phyloP scores from a whole-genome alignment of 2,329 filamentous ascomycete species.

The Penicillium rolfsii region DNA sequence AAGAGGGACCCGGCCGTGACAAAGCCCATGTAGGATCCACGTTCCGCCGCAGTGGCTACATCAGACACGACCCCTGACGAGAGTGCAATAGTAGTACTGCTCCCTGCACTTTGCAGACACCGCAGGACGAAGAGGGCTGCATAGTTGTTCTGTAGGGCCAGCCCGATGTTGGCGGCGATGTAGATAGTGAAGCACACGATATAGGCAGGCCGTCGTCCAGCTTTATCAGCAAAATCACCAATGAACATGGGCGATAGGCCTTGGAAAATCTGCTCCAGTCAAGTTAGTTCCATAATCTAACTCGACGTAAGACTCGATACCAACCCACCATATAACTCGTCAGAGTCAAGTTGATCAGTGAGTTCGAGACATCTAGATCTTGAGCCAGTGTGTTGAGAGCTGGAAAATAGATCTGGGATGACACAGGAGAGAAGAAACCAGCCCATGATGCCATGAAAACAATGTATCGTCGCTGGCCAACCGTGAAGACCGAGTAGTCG shows the following conservation, averaged over 20 bases:
- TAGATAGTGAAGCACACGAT: constrained; percentile 57
- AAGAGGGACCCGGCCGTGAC: constrained; percentile 37
- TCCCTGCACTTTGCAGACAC: constrained; percentile 48
- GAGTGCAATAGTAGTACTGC: constrained; percentile 47
- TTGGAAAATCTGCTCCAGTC: constrained; percentile 52
- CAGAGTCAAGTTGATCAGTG: constrained; percentile 32
- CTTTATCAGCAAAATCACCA: constrained; percentile 56
- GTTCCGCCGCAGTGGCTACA: constrained; percentile 42
- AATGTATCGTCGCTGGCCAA: constrained; percentile 33
- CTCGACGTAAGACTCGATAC: neutral
- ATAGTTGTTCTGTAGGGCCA: constrained; percentile 45
- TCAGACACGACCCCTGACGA: constrained; percentile 47
- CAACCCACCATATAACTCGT: constrained; percentile 33
- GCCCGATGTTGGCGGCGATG: constrained; percentile 45
- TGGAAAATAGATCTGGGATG: constrained; percentile 51
- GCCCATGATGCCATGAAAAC: constrained; percentile 36
- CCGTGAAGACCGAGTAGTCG: constrained; percentile 40
- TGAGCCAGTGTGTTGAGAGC: constrained; percentile 40
- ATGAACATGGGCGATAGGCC: constrained; percentile 57
- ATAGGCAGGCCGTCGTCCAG: constrained; percentile 56
- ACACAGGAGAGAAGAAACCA: constrained; percentile 51
- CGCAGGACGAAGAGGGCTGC: constrained; percentile 44
- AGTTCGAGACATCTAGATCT: constrained; percentile 35
- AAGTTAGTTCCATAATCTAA: constrained; percentile 6
- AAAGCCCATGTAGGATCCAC: constrained; percentile 49